These are phyloP conservation scores for Termitomyces titanicus DNA, from an alignment of 768 basidiomycete species.

Conservation along the genomic window DNA sequence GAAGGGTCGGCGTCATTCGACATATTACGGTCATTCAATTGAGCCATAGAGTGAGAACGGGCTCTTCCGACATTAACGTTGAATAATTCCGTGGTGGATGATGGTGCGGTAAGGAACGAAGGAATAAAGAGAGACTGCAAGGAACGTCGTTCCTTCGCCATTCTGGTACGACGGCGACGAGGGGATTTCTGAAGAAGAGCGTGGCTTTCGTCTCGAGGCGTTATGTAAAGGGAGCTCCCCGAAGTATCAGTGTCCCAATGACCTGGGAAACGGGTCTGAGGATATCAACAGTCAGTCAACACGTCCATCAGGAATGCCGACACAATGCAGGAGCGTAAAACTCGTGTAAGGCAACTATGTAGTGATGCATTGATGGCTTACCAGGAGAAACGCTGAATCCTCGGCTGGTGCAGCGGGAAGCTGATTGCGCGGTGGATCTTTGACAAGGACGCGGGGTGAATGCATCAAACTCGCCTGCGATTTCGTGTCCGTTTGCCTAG, in stretches of 20 bases:
- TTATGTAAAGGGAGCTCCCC: constrained; percentile 14
- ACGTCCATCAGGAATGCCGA: constrained; percentile 12
- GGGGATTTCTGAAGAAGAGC: constrained; percentile 3
- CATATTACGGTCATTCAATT: constrained; percentile 7
- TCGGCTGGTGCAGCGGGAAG: constrained; percentile 20
- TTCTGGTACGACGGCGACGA: constrained; percentile 20
- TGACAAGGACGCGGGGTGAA: constrained; percentile 18
- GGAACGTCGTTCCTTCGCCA: constrained; percentile 51
- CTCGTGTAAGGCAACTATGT: constrained; percentile 8
- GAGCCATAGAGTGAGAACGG: constrained; percentile 22
- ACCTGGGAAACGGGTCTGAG: constrained; percentile 17
- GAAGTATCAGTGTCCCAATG: constrained; percentile 1
- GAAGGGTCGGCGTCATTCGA: constrained; percentile 5
- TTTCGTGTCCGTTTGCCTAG: constrained; percentile 4
- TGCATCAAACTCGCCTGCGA: constrained; percentile 4
- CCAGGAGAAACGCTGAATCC: constrained; percentile 22
- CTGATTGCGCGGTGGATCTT: constrained; percentile 27
- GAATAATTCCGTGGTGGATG: constrained; percentile 18
- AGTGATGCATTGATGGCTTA: constrained; percentile 24
- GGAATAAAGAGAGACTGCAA: constrained; percentile 50
- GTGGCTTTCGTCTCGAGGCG: constrained; percentile 6
- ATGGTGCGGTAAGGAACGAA: constrained; percentile 37
- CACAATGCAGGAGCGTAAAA: neutral
- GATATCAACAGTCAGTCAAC: constrained; percentile 15
- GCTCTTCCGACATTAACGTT: constrained; percentile 16